phyloP scores from a whole-genome alignment of 805 yeast species.

The Yamadazyma akitaensis region DNA sequence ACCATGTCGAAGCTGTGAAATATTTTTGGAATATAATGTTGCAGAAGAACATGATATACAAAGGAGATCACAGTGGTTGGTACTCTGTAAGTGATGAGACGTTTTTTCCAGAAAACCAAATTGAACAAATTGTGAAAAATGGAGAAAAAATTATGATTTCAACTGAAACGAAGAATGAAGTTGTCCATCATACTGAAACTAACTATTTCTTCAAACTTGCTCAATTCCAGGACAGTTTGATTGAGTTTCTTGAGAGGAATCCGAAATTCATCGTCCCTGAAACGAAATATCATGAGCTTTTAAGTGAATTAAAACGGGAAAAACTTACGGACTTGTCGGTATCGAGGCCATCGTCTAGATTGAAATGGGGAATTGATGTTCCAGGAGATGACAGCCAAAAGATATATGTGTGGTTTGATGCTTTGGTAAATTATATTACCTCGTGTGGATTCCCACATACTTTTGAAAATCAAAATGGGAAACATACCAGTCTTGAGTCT shows the following conservation, averaged over 20 bases:
- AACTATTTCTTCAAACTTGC: slow-evolving; percentile 84
- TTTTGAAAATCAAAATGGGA: slow-evolving; percentile 9
- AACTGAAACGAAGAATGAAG: slow-evolving; percentile 74
- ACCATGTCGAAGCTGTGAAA: slow-evolving; percentile 65
- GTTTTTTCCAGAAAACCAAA: slow-evolving; percentile 81
- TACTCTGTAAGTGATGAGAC: slow-evolving; percentile 93
- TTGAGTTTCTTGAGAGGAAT: slow-evolving; percentile 46
- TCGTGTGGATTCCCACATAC: slow-evolving; percentile 51
- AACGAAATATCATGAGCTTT: slow-evolving; percentile 49
- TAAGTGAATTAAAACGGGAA: slow-evolving; percentile 51
- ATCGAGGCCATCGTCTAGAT: slow-evolving; percentile 75
- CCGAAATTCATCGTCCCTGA: slow-evolving; percentile 67
- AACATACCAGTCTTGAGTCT: neutral
- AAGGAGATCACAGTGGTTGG: slow-evolving; percentile 91
- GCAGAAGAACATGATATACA: slow-evolving; percentile 65
- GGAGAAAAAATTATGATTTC: slow-evolving; percentile 40
- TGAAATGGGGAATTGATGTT: slow-evolving; percentile 87
- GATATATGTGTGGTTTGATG: slow-evolving; percentile 97
- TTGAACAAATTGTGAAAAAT: slow-evolving; percentile 34
- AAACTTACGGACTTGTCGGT: slow-evolving; percentile 71
- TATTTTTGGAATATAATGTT: slow-evolving; percentile 65
- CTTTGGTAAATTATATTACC: slow-evolving; percentile 80
- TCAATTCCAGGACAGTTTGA: slow-evolving; percentile 51
- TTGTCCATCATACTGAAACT: slow-evolving; percentile 68
- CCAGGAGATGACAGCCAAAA: slow-evolving; percentile 76